These are phyloP conservation scores for Ophiobolus disseminans DNA, from an alignment of 2,329 filamentous ascomycete species.

Conservation along the genomic window DNA sequence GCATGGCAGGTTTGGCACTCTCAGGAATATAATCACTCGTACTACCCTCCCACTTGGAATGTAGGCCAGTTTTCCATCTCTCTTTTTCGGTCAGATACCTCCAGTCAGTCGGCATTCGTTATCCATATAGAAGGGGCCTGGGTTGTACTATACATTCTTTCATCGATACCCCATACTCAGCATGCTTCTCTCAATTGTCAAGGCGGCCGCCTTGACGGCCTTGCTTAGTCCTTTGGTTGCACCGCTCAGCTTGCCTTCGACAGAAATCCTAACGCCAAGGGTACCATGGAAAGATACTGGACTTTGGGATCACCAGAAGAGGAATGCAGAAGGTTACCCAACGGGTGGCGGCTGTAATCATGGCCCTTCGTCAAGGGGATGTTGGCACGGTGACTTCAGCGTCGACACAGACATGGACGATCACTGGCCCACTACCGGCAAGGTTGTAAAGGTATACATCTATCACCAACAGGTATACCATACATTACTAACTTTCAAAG, in stretches of 20 bases:
- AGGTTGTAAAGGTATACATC: slow-evolving; percentile 39
- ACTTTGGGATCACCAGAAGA: slow-evolving; percentile 15
- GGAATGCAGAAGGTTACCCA: slow-evolving; percentile 17
- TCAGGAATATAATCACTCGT: slow-evolving; percentile 25
- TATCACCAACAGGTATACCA: neutral
- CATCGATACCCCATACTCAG: slow-evolving; percentile 10
- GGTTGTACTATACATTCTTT: slow-evolving; percentile 13
- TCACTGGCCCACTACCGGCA: slow-evolving; percentile 53
- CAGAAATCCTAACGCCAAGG: slow-evolving; percentile 14
- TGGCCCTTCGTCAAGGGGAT: slow-evolving; percentile 31
- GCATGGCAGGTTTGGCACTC: slow-evolving; percentile 16
- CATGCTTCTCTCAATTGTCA: slow-evolving; percentile 14
- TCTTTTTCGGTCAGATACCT: slow-evolving; percentile 9
- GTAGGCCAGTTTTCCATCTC: slow-evolving; percentile 17
- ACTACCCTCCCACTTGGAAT: slow-evolving; percentile 16
- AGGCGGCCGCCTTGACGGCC: slow-evolving; percentile 15
- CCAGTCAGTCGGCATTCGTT: slow-evolving; percentile 7
- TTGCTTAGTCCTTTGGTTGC: slow-evolving; percentile 22
- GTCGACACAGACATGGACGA: slow-evolving; percentile 55
- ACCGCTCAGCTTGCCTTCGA: slow-evolving; percentile 23
- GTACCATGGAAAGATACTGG: slow-evolving; percentile 35
- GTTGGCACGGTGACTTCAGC: slow-evolving; percentile 43
- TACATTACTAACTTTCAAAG: slow-evolving; percentile 26
- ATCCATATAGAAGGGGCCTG: slow-evolving; percentile 1
- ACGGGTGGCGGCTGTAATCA: slow-evolving; percentile 21